These are phyloP conservation scores for Candida argentea DNA, from an alignment of 805 yeast species.

Conservation along the genomic window DNA sequence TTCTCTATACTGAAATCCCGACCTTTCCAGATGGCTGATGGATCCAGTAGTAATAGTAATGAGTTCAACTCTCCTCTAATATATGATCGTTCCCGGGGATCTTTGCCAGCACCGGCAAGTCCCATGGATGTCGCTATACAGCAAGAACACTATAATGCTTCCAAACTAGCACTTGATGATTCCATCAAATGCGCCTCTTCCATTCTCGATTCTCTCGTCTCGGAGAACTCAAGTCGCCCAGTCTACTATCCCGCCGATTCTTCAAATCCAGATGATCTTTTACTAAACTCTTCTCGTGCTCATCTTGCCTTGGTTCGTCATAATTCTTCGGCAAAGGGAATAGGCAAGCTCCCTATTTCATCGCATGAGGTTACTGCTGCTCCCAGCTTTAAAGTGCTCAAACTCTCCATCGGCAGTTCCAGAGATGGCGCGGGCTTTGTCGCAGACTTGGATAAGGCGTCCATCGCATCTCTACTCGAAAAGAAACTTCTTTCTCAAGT, in stretches of 20 bases:
- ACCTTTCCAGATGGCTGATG: too few relatives aligned
- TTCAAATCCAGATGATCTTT: slow-evolving; percentile 19
- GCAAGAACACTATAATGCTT: slow-evolving; percentile 70
- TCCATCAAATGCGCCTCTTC: slow-evolving; percentile 46
- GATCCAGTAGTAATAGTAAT: too few relatives aligned
- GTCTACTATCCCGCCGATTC: slow-evolving; percentile 48
- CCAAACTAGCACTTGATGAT: slow-evolving; percentile 53
- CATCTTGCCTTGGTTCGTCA: slow-evolving; percentile 43
- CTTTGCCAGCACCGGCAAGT: slow-evolving; percentile 10
- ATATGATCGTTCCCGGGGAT: too few relatives aligned
- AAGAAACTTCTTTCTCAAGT: slow-evolving; percentile 56
- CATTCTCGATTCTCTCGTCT: slow-evolving; percentile 39
- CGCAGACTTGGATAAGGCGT: slow-evolving; percentile 52
- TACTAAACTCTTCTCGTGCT: slow-evolving; percentile 40
- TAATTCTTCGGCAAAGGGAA: slow-evolving; percentile 10
- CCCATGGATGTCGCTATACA: slow-evolving; percentile 50
- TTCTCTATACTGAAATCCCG: too few relatives aligned
- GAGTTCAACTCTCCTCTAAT: too few relatives aligned
- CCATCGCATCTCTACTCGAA: slow-evolving; percentile 60
- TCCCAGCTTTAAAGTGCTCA: slow-evolving; percentile 49
- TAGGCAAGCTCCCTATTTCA: slow-evolving; percentile 10
- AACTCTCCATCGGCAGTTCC: slow-evolving; percentile 41
- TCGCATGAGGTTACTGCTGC: slow-evolving; percentile 9
- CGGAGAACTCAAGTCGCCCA: slow-evolving; percentile 52
- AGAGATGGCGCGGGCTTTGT: slow-evolving; percentile 32